Percentiles rank a stretch among this genome's conserved stretches.
phyloP scores from a whole-genome alignment of 2,329 filamentous ascomycete genomes.

The Pyrenophora graminea region DNA sequence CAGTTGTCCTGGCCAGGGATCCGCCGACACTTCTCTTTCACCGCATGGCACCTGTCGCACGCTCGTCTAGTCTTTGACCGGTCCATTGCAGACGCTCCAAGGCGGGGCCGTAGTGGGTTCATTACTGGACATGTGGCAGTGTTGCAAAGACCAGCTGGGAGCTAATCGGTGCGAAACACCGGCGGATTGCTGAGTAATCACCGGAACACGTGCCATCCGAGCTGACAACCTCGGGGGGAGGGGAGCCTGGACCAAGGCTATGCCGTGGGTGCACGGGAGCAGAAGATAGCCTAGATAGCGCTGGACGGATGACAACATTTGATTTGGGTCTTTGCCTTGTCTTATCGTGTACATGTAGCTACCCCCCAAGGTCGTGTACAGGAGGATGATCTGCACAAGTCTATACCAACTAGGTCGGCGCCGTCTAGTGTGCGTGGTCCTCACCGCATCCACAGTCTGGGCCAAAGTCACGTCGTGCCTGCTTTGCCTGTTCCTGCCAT shows the following conservation, averaged over 20 bases:
- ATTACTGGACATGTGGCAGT: conserved; percentile 1
- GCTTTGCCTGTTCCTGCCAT: conserved; percentile 36
- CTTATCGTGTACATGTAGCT: not conserved
- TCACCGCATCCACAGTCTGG: conserved; percentile 31
- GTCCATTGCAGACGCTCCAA: conserved; percentile 8
- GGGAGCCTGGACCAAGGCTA: too few species aligned
- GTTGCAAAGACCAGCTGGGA: not conserved
- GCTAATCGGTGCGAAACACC: not conserved
- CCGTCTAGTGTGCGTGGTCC: conserved; percentile 10
- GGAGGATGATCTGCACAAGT: too few species aligned
- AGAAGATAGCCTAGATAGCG: too few species aligned
- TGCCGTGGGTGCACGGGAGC: too few species aligned
- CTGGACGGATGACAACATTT: not conserved
- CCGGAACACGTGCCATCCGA: conserved; percentile 2
- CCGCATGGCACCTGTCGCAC: conserved; percentile 12
- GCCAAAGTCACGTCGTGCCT: conserved; percentile 34
- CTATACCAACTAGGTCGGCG: too few species aligned
- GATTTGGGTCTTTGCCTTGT: not conserved
- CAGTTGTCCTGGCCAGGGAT: conserved; percentile 7
- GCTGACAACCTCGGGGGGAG: not conserved
- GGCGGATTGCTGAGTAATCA: conserved; percentile 4
- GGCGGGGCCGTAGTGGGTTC: conserved; percentile 3
- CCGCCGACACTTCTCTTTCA: conserved; percentile 11
- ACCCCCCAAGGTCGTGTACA: too few species aligned
- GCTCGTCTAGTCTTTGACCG: conserved; percentile 6